Conservation (phyloP, 768 basidiomycete genomes). For the Lanmaoa rubissima region DNA sequence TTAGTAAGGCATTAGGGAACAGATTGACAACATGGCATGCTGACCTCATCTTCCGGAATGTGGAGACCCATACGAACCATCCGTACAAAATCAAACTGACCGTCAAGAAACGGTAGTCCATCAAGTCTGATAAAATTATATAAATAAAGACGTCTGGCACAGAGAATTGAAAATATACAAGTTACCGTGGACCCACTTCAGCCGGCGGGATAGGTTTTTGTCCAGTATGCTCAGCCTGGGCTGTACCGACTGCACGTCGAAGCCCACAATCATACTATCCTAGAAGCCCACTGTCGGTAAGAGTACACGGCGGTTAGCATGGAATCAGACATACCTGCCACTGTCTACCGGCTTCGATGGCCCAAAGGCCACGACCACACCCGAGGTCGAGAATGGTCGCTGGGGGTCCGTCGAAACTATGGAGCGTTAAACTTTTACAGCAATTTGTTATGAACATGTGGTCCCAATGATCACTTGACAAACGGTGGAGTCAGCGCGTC, state of each 20-base stretch:
- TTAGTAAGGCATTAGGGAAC: conserved; percentile 13
- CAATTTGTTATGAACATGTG: conserved; percentile 58
- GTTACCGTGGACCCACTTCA: conserved; percentile 69
- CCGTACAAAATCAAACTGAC: conserved; percentile 64
- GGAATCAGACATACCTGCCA: conserved; percentile 53
- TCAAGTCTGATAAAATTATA: conserved; percentile 48
- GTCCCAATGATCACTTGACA: conserved; percentile 66
- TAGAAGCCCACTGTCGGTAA: conserved; percentile 23
- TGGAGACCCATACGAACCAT: conserved; percentile 63
- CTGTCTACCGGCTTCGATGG: conserved; percentile 60
- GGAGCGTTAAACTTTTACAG: conserved; percentile 50
- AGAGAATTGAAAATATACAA: conserved; percentile 40
- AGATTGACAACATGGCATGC: conserved; percentile 9
- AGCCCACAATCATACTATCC: conserved; percentile 56
- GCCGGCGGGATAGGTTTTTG: conserved; percentile 44
- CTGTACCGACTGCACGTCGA: conserved; percentile 56
- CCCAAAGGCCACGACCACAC: conserved; percentile 72
- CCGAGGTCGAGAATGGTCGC: conserved; percentile 61
- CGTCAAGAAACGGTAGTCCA: conserved; percentile 54
- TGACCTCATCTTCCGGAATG: conserved; percentile 69
- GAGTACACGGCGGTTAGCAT: neutral
- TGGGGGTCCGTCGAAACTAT: conserved; percentile 53
- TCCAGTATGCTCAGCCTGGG: conserved; percentile 42
- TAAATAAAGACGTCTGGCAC: conserved; percentile 7
- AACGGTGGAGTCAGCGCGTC: conserved; percentile 1